phyloP scores from a whole-genome alignment of 257 asterid species.

The Hygrophila difformis region DNA sequence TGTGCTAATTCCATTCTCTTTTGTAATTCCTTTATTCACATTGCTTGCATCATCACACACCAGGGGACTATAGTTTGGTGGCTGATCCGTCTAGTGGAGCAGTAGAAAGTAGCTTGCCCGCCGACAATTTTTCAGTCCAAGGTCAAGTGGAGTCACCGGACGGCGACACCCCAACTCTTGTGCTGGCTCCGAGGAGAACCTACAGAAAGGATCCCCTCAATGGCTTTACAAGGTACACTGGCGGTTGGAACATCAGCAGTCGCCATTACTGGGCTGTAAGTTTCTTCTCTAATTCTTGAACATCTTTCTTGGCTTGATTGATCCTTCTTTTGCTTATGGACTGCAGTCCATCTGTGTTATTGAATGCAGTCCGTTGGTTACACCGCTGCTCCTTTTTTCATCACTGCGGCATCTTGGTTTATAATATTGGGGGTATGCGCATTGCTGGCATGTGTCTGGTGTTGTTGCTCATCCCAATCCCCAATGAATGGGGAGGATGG shows the following conservation, averaged over 20 bases:
- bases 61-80: too few relatives aligned
- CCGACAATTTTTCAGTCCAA: too few relatives aligned
- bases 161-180: too few relatives aligned
- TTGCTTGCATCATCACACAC: too few relatives aligned
- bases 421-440: slow-evolving; percentile 44
- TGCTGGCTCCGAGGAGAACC: slow-evolving; percentile 68
- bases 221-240: slow-evolving; percentile 46
- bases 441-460: slow-evolving; percentile 37
- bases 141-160: too few relatives aligned
- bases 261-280: slow-evolving; percentile 88
- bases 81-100: too few relatives aligned
- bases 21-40: too few relatives aligned
- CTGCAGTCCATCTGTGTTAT: slow-evolving; percentile 14
- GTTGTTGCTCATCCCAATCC: slow-evolving; percentile 39
- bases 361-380: slow-evolving; percentile 63
- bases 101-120: too few relatives aligned
- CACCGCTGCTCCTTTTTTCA: slow-evolving; percentile 58
- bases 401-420: slow-evolving; percentile 58
- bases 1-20: too few relatives aligned
- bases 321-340: neutral
- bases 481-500: too few relatives aligned
- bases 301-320: neutral
- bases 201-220: slow-evolving; percentile 69
- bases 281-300: slow-evolving; percentile 14
- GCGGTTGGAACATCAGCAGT: slow-evolving; percentile 76